Evolutionary conservation across 2,329 filamentous ascomycete genomes (phyloP), one percentile per base, ranked within the genome.

Genomic region (Thielaviopsis cerberus): DNA sequence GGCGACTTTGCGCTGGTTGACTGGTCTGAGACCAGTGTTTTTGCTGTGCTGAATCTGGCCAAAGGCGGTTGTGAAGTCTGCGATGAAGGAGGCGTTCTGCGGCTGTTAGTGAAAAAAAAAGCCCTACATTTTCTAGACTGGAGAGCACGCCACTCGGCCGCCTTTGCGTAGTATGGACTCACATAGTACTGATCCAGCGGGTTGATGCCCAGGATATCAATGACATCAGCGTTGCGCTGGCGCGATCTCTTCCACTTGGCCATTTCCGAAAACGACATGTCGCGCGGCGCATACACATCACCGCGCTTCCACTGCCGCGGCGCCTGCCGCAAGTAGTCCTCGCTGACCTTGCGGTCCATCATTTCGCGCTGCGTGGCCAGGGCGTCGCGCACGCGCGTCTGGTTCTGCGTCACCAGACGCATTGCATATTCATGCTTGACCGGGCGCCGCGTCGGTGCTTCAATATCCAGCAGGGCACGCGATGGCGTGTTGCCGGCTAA

Each of bases 61-160:
- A 73, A 88, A 86, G 11, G 83, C 72, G 0, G 86, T 88, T 66
- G 92, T 85, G 69, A 86, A 96, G 69, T 96, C 89, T 30, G 86
- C 86, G 71, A 97, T 85, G 61, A 98, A 80, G 41, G 86, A 81
- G 69, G 94, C 94, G 72, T 98, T 98, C 89, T 95, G 65, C 22
- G 55, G 62, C 24, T n/a, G 17, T 23, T 20, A 20, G 22, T 26
- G 24, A n/a, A n/a, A n/a, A n/a, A n/a, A n/a, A n/a, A n/a, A n/a
- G n/a, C n/a, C n/a, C n/a, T n/a, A n/a, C n/a, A n/a, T n/a, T 52
- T 51, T 34, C 26, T 37, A n/a, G n/a, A n/a, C n/a, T n/a, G n/a
- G n/a, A n/a, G n/a, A n/a, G n/a, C n/a, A n/a, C n/a, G n/a, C n/a
- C n/a, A n/a, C n/a, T n/a, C n/a, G n/a, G n/a, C n/a, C n/a, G n/a